Evolutionary conservation across 2,329 filamentous ascomycete species (phyloP).

Genomic region (Aspergillus ibericus): DNA sequence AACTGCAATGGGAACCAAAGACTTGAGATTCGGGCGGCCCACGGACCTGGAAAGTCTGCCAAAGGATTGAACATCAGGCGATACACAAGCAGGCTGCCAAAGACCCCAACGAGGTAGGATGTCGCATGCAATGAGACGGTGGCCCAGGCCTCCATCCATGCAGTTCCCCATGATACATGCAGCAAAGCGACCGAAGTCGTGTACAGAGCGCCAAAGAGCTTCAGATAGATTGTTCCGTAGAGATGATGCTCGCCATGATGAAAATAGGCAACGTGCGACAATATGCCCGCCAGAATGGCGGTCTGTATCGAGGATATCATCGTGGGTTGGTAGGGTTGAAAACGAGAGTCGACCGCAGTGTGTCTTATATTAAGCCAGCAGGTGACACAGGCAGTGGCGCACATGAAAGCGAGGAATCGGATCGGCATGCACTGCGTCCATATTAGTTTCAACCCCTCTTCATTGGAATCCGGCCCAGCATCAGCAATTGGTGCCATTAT

Average conservation of each 20-base stretch:
- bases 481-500: no score
- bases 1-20: slow-evolving; percentile 20
- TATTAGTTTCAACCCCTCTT: no score
- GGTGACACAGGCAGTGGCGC: no score
- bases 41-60: slow-evolving; percentile 24
- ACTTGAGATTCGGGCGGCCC: slow-evolving; percentile 30
- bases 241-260: slow-evolving; percentile 22
- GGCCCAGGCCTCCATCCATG: neutral
- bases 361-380: neutral
- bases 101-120: slow-evolving; percentile 7
- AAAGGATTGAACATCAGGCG: slow-evolving; percentile 18
- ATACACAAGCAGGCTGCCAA: slow-evolving; percentile 11
- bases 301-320: neutral
- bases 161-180: neutral
- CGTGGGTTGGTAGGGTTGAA: neutral
- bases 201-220: neutral
- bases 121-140: neutral
- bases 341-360: neutral
- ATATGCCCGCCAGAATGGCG: slow-evolving; percentile 7
- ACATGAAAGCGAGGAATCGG: no score
- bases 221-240: slow-evolving; percentile 13
- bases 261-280: slow-evolving; percentile 18
- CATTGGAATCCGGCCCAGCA: no score
- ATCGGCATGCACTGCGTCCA: no score
- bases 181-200: neutral